Evolutionary conservation across 2,329 filamentous ascomycete species (phyloP), one percentile per base, ranked within the genome.

Genomic region (Amauroascus verrucosus): DNA sequence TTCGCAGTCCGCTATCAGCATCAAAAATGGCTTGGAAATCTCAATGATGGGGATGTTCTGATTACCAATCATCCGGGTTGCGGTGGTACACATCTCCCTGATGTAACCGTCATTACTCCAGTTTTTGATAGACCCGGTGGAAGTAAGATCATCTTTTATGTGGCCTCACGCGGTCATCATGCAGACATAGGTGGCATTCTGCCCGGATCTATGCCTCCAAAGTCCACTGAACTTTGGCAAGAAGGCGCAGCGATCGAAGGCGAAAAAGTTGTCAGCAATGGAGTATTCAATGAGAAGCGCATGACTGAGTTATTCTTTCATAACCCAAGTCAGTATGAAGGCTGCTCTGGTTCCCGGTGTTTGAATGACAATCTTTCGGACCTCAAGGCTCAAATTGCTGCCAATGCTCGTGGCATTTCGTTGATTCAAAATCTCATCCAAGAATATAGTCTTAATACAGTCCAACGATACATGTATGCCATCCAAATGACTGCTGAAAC

Each of bases 101-200:
- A 90, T 61, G 84, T 90, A 50, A 89, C 86, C 0, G 80, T 88
- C 37, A 78, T 88, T 54, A 88, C 86, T 32, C 86, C 86, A 0
- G 85, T 86, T 0, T 91, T 91, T 67, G 81, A 81, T 8, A 74
- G 71, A 5, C 26, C 44, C 3, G 26, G 26, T 11, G 44, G 44
- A 30, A 66, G 66, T 3, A 79, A 84, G 14, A 89, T 91, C 55
- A 77, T 90, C 52, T 91, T 91, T 68, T 91, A 89, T 57, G 86
- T 88, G 1, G 86, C 86, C 0, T 88, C 84, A 3, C 78, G 86
- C 35, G 86, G 86, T 0, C 86, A 93, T 64, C 86, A 91, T 61
- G 86, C 86, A 8, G 86, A 93, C 62, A 91, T 93, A 58, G 88
- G 88, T 9, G 88, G 88, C 7, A 89, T 90, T 43, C 75, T 88